Percentiles rank a stretch among this genome's conserved stretches.
Evolutionary conservation across 75 land plant genomes (phyloP).

Genomic region (Chamaecyparis obtusa): DNA sequence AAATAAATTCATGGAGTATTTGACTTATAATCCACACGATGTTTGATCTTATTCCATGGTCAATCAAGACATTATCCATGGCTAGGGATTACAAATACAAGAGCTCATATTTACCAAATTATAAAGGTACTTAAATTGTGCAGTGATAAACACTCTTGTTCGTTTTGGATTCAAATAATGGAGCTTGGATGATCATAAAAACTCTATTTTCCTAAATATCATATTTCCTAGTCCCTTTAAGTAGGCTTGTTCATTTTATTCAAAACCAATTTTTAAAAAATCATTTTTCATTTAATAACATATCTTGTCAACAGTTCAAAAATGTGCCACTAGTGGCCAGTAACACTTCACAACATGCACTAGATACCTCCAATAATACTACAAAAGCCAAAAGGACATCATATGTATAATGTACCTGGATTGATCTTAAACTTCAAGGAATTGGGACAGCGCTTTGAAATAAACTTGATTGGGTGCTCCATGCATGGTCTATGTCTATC

Average conservation of each 20-base stretch:
- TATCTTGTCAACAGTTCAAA: not conserved
- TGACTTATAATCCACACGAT: not conserved
- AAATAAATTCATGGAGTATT: too few species aligned
- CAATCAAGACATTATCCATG: not conserved
- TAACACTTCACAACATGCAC: not conserved
- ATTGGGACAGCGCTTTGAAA: constrained; percentile 65
- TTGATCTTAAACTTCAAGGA: constrained; percentile 84
- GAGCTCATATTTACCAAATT: not conserved
- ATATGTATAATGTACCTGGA: constrained; percentile 50
- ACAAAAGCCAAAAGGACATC: not conserved
- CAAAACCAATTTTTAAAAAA: not conserved
- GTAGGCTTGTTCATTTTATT: not conserved
- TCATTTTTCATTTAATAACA: not conserved
- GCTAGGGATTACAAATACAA: not conserved
- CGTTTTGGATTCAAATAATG: not conserved
- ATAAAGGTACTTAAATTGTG: not conserved
- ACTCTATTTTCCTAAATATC: not conserved
- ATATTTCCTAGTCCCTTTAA: not conserved
- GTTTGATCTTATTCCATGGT: not conserved
- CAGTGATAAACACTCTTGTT: not conserved
- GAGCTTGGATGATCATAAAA: not conserved
- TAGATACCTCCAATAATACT: too few species aligned
- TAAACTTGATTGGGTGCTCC: constrained; percentile 96
- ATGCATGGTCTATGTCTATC: constrained; percentile 85
- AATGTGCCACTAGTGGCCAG: not conserved